A percentile compares a stretch with the other conserved stretches of the same genome.
Conservation (phyloP, 108 stramenopile genomes). For the Stephanodiscus triporus region DNA sequence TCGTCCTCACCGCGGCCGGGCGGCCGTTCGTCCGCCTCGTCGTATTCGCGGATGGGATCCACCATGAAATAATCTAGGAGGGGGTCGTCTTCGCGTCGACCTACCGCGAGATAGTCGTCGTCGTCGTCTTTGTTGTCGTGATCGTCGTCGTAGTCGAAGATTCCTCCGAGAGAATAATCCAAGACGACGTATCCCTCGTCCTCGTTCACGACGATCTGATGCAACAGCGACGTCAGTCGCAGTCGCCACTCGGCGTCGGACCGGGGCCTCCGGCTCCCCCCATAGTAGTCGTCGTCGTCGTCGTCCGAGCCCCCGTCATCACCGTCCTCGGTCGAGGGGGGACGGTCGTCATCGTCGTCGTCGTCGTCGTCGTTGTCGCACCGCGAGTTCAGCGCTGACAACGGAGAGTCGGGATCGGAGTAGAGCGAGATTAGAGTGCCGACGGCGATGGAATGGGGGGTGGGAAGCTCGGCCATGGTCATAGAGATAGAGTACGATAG, state of each 20-base stretch:
- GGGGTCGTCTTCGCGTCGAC: not conserved
- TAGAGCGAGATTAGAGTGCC: slow-evolving; percentile 75
- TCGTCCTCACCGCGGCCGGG: no score
- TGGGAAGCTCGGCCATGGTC: slow-evolving; percentile 80
- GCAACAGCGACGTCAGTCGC: slow-evolving; percentile 12
- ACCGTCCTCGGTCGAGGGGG: no score
- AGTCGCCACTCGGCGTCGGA: slow-evolving; percentile 24
- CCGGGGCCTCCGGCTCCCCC: not conserved
- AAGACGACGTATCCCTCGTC: slow-evolving; percentile 23
- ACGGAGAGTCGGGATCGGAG: slow-evolving; percentile 66
- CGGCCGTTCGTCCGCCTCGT: not conserved
- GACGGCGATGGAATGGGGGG: slow-evolving; percentile 73
- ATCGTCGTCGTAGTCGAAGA: not conserved
- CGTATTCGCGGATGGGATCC: not conserved
- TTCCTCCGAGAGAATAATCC: no score
- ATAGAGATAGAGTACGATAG: no score
- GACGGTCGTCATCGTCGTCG: not conserved
- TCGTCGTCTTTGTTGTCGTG: not conserved
- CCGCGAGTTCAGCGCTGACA: slow-evolving; percentile 40
- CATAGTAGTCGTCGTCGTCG: slow-evolving; percentile 12
- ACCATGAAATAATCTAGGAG: not conserved
- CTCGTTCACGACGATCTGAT: slow-evolving; percentile 25
- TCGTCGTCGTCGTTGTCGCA: slow-evolving; percentile 30
- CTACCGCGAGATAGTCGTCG: not conserved
- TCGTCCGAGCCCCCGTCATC: no score